These are phyloP conservation scores for Trichoderma atroviride DNA, from an alignment of 2,329 filamentous ascomycete species.

Conservation along the genomic window DNA sequence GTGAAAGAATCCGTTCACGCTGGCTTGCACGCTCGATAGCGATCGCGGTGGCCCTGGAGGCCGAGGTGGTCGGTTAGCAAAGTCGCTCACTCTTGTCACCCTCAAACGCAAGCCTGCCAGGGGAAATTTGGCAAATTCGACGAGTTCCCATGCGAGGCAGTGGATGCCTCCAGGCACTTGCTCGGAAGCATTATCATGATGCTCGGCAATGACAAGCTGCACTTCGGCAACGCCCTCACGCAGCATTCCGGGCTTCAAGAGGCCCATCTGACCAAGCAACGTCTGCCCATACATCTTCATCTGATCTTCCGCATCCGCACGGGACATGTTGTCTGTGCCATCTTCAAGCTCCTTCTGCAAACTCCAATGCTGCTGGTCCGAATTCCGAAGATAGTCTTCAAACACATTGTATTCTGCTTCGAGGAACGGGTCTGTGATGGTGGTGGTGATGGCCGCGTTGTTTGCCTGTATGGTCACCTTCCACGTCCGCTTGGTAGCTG, in stretches of 20 bases:
- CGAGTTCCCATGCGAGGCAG: conserved; percentile 37
- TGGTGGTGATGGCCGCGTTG: conserved; percentile 21
- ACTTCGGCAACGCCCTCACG: conserved; percentile 26
- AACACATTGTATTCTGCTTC: conserved; percentile 35
- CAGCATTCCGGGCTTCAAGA: conserved; percentile 25
- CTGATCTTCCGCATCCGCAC: conserved; percentile 31
- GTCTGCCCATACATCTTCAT: conserved; percentile 32
- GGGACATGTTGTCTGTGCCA: conserved; percentile 24
- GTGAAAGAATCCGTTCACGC: conserved; percentile 30
- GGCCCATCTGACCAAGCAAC: conserved; percentile 32
- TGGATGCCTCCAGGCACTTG: conserved; percentile 31
- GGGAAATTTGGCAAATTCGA: conserved; percentile 31
- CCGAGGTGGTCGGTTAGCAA: conserved; percentile 26
- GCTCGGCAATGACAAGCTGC: conserved; percentile 35
- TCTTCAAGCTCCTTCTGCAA: conserved; percentile 27
- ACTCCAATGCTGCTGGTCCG: conserved; percentile 32
- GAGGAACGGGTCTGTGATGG: conserved; percentile 34
- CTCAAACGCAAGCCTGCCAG: conserved; percentile 32
- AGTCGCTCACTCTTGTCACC: conserved; percentile 35
- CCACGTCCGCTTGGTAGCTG: conserved; percentile 31
- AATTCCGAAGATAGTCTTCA: conserved; percentile 34
- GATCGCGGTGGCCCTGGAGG: conserved; percentile 24
- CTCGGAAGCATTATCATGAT: conserved; percentile 31
- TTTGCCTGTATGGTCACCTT: conserved; percentile 32
- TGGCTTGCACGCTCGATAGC: conserved; percentile 31